phyloP scores from a whole-genome alignment of 2,329 filamentous ascomycete genomes.

The Parastagonospora avenae region DNA sequence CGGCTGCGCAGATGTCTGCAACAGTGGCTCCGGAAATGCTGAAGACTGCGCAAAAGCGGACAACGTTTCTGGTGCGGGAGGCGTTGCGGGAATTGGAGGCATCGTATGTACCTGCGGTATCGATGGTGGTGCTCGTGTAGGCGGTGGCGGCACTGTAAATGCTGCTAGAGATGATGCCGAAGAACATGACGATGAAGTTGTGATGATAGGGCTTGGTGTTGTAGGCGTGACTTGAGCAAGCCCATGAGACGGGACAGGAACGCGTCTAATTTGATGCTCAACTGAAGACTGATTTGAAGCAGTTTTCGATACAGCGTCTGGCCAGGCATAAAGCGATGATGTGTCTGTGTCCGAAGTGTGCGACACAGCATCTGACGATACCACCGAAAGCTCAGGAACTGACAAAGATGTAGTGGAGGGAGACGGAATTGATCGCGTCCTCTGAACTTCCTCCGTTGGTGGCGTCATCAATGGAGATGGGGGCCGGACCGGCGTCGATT shows the following conservation, averaged over 20 bases:
- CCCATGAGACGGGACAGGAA: not conserved
- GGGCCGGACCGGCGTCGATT: not conserved
- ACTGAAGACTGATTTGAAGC: not conserved
- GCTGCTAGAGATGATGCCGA: no score
- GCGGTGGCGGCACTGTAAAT: not conserved
- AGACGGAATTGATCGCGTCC: slow-evolving; percentile 4
- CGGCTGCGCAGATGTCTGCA: not conserved
- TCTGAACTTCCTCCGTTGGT: not conserved
- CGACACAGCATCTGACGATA: not conserved
- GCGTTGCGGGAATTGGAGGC: not conserved
- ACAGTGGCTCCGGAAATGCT: not conserved
- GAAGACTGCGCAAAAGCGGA: not conserved
- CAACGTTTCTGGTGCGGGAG: not conserved
- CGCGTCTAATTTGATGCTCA: not conserved
- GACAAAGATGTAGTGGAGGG: slow-evolving; percentile 1
- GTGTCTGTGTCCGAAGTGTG: slow-evolving; percentile 1
- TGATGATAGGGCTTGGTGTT: no score
- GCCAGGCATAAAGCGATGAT: slow-evolving; percentile 3
- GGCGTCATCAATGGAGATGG: not conserved
- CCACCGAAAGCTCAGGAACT: not conserved
- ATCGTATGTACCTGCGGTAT: not conserved
- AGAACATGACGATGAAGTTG: no score
- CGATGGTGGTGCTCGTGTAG: not conserved
- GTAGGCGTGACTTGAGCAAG: no score
- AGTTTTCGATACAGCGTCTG: not conserved